Evolutionary conservation across 2,329 filamentous ascomycete species (phyloP).

Genomic region (Balansia obtecta): DNA sequence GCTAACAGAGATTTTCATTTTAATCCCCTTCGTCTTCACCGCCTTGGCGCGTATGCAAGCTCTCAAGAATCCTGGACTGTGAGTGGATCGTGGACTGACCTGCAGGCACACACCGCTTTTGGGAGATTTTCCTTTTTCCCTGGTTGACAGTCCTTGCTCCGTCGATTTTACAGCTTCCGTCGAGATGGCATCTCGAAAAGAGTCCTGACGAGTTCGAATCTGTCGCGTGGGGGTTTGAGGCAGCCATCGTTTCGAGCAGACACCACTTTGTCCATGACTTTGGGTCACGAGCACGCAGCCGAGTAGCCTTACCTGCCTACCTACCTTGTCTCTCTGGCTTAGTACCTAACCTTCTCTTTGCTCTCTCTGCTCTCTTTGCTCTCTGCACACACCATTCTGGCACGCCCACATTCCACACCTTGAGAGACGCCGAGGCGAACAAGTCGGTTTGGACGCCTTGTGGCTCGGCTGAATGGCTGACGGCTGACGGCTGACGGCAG

Average conservation of each 20-base stretch:
- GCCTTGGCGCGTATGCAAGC: neutral
- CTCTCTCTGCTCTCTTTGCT: too few relatives aligned
- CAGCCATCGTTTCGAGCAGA: neutral
- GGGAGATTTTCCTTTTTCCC: neutral
- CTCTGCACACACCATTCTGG: neutral
- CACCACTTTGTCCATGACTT: conserved; percentile 1
- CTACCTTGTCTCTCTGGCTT: too few relatives aligned
- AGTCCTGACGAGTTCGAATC: neutral
- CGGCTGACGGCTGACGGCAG: neutral
- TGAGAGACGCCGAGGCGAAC: neutral
- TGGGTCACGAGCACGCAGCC: conserved; percentile 2
- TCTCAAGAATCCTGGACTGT: neutral
- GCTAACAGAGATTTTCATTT: too few relatives aligned
- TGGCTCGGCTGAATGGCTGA: neutral
- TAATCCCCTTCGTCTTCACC: neutral
- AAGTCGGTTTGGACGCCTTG: neutral
- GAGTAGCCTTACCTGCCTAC: neutral
- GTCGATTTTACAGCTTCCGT: neutral
- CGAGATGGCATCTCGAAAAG: neutral
- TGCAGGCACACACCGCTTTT: conserved; percentile 1
- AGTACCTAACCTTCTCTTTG: too few relatives aligned
- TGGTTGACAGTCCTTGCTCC: too few relatives aligned
- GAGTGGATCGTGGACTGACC: neutral
- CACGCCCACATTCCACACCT: neutral
- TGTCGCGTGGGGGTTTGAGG: neutral